Evolutionary conservation across 225 moss, liverwort and hornwort species (phyloP).

Genomic region (Climacium dendroides): DNA sequence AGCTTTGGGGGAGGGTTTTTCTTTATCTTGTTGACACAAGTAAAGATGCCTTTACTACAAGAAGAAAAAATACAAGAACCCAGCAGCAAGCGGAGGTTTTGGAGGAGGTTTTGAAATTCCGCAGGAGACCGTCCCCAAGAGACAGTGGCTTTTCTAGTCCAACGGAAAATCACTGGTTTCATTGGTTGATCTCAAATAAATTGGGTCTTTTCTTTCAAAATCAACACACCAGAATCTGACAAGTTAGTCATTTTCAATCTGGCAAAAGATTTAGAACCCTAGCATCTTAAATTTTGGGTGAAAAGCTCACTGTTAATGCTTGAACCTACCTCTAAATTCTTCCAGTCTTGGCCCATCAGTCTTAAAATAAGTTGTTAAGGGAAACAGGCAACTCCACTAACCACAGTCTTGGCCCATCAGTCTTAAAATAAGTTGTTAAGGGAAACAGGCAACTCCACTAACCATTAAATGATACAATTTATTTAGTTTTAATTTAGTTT

Average conservation of each 20-base stretch:
- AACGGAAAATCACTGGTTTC: no score
- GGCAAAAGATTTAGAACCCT: neutral
- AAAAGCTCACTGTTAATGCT: neutral
- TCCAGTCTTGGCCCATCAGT: neutral
- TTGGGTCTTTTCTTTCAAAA: no score
- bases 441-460: neutral
- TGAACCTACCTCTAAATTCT: neutral
- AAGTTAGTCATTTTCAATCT: neutral
- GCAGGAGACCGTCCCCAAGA: neutral
- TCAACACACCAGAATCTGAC: neutral
- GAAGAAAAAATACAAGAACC: no score
- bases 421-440: neutral
- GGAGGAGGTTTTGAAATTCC: neutral
- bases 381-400: neutral
- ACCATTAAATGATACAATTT: neutral
- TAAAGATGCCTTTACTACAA: no score
- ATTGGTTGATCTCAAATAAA: neutral
- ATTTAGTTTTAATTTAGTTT: neutral
- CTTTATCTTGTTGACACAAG: no score
- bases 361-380: neutral
- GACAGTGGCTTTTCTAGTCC: neutral
- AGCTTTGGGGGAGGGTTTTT: neutral
- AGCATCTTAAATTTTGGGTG: no score
- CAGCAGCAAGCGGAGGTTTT: no score
- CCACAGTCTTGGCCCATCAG: neutral